These are phyloP conservation scores for Solanum virginianum DNA, from an alignment of 257 asterid species.

Conservation along the genomic window DNA sequence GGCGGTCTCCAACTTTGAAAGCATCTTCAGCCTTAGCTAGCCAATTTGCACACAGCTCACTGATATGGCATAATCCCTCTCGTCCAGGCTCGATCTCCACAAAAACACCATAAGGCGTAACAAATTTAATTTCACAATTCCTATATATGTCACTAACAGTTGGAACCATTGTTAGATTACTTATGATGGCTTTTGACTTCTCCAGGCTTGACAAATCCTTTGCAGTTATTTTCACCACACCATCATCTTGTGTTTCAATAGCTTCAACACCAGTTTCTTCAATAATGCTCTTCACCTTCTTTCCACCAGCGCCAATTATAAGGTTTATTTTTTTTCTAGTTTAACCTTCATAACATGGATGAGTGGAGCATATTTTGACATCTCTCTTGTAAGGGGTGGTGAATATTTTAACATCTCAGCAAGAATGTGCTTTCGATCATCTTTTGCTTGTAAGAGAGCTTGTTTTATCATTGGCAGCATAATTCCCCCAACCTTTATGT, in stretches of 20 bases:
- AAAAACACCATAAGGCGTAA: slow-evolving; percentile 83
- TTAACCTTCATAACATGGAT: slow-evolving; percentile 91
- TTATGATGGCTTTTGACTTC: slow-evolving; percentile 67
- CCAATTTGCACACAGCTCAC: slow-evolving; percentile 87
- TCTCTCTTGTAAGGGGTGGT: slow-evolving; percentile 72
- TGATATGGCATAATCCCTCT: slow-evolving; percentile 96
- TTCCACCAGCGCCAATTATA: slow-evolving; percentile 94
- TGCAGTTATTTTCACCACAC: slow-evolving; percentile 75
- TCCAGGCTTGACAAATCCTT: slow-evolving; percentile 73
- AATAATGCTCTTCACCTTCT: slow-evolving; percentile 87
- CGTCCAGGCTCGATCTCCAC: slow-evolving; percentile 93
- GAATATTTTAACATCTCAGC: slow-evolving; percentile 91
- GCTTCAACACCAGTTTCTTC: slow-evolving; percentile 88
- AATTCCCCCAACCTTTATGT: slow-evolving; percentile 91
- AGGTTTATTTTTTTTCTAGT: slow-evolving; percentile 65
- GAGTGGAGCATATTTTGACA: slow-evolving; percentile 84
- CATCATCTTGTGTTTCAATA: slow-evolving; percentile 77
- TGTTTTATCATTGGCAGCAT: slow-evolving; percentile 80
- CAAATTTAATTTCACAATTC: slow-evolving; percentile 91
- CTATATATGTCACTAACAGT: slow-evolving; percentile 77
- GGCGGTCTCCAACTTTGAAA: slow-evolving; percentile 79
- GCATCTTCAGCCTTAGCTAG: slow-evolving; percentile 91
- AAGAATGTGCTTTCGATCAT: slow-evolving; percentile 89
- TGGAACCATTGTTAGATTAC: slow-evolving; percentile 74
- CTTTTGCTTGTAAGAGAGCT: slow-evolving; percentile 93